Evolutionary conservation across 2,329 filamentous ascomycete species (phyloP), one percentile per base, ranked within the genome.

Genomic region (Exophiala sp.): DNA sequence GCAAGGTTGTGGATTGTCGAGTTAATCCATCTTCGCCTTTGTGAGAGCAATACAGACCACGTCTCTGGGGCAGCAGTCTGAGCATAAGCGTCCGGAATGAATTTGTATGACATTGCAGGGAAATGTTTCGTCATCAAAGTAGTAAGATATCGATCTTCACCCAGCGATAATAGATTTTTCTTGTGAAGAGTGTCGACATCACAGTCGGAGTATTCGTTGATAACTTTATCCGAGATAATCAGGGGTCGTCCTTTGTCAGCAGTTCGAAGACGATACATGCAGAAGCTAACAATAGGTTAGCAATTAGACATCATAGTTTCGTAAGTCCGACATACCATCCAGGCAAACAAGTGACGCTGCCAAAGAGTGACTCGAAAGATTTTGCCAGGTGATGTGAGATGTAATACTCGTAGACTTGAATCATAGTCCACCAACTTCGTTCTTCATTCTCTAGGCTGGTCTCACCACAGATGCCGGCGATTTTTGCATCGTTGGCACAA

Each of bases 381-480:
- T 99, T 99, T 50, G 94, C 80, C 70, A 99, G 76, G 73, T 99
- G 88, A 79, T 99, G 94, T 29, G 94, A 97, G 68, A 99, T 99
- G 72, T 91, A 99, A 78, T 99, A 99, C 72, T 99, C 94, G 75
- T 99, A 99, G 61, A 99, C 94, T 71, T 99, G 94, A 66, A 99
- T 99, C 94, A 99, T 99, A 10, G 94, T 99, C 89, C 90, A 96
- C 91, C 91, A 97, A 65, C 86, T 91, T 62, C 86, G 82, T 65
- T 96, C 90, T 70, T 96, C 92, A 66, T 99, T 99, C 69, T 96
- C 89, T 66, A 99, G 78, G 71, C 87, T 94, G 1, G 94, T 99
- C 71, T 99, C 94, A 68, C 94, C 94, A 70, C 94, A 99, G 58
- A 97, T 96, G 74, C 92, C 94, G 20, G 89, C 91, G 75, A 99